Evolutionary conservation across 2,329 filamentous ascomycete species (phyloP).

Genomic region (Pseudogymnoascus sp.): DNA sequence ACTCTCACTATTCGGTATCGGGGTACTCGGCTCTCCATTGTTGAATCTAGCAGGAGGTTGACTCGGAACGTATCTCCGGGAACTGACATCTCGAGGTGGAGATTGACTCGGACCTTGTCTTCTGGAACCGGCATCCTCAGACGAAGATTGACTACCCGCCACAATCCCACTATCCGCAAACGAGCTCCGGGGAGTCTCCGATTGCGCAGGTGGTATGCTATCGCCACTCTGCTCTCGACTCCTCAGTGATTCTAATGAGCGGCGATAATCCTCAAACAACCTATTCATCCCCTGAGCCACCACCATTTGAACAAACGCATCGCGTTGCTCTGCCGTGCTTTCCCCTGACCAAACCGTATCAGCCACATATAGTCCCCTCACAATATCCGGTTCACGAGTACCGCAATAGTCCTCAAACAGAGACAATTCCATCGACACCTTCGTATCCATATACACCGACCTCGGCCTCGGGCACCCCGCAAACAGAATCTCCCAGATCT

Average conservation of each 20-base stretch:
- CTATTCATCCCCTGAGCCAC: background rate
- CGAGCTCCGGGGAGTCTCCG: slow-evolving; percentile 2
- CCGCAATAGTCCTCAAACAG: slow-evolving; percentile 11
- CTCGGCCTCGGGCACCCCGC: background rate
- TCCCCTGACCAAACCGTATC: background rate
- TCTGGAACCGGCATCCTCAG: background rate
- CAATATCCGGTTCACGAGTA: background rate
- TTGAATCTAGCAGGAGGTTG: background rate
- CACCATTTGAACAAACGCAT: background rate
- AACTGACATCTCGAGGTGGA: background rate
- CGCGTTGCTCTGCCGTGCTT: slow-evolving; percentile 5
- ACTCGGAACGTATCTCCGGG: background rate
- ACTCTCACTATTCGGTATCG: background rate
- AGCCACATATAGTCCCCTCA: background rate
- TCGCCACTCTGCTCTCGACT: background rate
- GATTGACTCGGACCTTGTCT: background rate
- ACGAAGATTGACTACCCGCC: slow-evolving; percentile 5
- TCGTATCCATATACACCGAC: slow-evolving; percentile 10
- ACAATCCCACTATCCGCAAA: slow-evolving; percentile 11
- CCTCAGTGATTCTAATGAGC: background rate
- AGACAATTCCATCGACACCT: background rate
- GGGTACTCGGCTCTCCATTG: background rate
- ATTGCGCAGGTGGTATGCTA: background rate
- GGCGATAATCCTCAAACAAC: background rate
- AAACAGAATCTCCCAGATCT: slow-evolving; percentile 15